These are phyloP conservation scores for Sporothrix brasiliensis DNA, from an alignment of 2,329 filamentous ascomycete genomes.

Conservation along the genomic window DNA sequence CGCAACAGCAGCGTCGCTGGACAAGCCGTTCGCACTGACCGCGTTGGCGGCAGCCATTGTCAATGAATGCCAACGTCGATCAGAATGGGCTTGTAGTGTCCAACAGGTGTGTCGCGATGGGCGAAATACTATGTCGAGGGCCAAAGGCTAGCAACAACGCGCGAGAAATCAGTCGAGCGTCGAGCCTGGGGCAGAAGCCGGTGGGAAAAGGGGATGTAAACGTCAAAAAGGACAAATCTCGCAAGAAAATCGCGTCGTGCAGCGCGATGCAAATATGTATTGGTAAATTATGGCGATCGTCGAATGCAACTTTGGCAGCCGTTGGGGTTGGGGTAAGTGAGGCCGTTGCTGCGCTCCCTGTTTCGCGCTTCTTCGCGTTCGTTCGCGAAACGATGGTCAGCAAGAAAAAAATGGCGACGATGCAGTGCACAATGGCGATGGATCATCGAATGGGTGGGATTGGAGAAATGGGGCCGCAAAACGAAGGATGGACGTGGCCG, in stretches of 20 bases:
- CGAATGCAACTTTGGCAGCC: background rate
- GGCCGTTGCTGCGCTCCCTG: background rate
- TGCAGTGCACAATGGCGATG: conserved; percentile 21
- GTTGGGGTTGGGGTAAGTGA: background rate
- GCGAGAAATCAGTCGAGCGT: conserved; percentile 7
- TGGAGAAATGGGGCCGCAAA: conserved; percentile 8
- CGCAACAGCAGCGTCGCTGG: conserved; percentile 39
- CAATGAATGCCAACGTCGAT: background rate
- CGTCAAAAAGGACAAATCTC: background rate
- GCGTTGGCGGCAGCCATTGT: conserved; percentile 43
- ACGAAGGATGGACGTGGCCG: conserved; percentile 4
- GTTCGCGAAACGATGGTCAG: conserved; percentile 20
- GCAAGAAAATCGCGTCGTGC: background rate
- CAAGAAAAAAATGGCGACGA: conserved; percentile 21
- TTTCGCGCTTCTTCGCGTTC: conserved; percentile 29
- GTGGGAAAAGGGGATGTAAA: background rate
- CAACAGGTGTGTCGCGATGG: conserved; percentile 15
- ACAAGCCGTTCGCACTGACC: conserved; percentile 42
- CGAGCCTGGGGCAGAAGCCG: background rate
- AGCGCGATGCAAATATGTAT: conserved; percentile 4
- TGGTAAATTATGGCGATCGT: background rate
- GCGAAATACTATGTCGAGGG: background rate
- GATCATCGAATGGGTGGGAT: conserved; percentile 22
- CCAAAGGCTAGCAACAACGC: background rate
- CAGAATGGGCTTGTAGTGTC: background rate